A percentile compares a stretch with the other conserved stretches of the same genome.
Evolutionary conservation across 805 yeast genomes (phyloP).

Genomic region (Kazachstania africana): DNA sequence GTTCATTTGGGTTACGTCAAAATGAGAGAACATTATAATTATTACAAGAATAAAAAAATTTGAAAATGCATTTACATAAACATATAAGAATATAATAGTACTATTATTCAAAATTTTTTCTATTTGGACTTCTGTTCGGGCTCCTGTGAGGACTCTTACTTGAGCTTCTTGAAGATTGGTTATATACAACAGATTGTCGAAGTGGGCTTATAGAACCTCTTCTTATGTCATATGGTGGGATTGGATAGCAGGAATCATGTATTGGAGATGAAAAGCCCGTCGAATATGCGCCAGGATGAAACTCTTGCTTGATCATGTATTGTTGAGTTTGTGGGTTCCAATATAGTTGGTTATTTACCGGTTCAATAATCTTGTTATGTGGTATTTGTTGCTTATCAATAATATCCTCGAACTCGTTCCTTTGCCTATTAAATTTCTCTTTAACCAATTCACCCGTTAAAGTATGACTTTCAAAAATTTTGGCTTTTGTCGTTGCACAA

Average conservation of each 20-base stretch:
- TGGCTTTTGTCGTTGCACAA: constrained; percentile 21
- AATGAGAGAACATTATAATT: constrained; percentile 47
- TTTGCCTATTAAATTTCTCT: constrained; percentile 24
- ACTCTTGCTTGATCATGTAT: too few species aligned
- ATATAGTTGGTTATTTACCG: too few species aligned
- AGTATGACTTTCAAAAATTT: constrained; percentile 42
- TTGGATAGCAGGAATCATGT: too few species aligned
- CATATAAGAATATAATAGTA: background rate
- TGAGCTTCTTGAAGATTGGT: background rate
- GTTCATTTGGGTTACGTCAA: constrained; percentile 73
- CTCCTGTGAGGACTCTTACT: background rate
- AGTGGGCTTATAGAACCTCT: background rate
- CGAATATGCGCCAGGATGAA: too few species aligned
- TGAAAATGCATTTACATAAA: background rate
- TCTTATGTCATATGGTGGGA: too few species aligned
- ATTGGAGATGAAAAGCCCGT: too few species aligned
- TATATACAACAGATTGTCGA: background rate
- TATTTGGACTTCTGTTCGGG: background rate
- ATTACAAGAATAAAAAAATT: constrained; percentile 5
- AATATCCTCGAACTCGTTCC: constrained; percentile 14
- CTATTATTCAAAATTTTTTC: background rate
- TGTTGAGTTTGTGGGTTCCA: too few species aligned
- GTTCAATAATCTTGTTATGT: constrained; percentile 1
- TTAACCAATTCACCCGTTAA: constrained; percentile 22
- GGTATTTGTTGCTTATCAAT: background rate